Percentiles rank a stretch among this genome's conserved stretches.
Conservation (phyloP, 2,329 filamentous ascomycete genomes). For the Alternaria brassicae region DNA sequence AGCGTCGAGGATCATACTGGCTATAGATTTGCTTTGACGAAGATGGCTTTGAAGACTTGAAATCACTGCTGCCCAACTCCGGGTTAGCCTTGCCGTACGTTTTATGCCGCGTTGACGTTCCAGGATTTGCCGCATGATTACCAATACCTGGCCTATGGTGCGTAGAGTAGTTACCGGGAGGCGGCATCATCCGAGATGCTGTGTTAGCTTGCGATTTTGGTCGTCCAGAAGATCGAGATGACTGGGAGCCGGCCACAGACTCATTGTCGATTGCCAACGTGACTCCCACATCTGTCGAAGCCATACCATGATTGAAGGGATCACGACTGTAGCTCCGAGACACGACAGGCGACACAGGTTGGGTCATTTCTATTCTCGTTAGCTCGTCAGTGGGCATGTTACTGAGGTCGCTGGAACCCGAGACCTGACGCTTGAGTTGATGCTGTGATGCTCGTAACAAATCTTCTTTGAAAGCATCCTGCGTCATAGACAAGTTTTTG, state of each 20-base stretch:
- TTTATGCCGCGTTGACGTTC: not conserved
- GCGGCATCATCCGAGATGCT: conserved; percentile 38
- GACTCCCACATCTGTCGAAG: not conserved
- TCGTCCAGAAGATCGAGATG: conserved; percentile 23
- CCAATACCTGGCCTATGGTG: not conserved
- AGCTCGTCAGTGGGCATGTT: conserved; percentile 22
- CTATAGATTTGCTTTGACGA: conserved; percentile 5
- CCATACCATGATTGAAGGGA: not conserved
- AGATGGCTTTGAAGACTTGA: not conserved
- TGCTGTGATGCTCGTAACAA: not conserved
- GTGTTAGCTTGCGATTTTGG: conserved; percentile 44
- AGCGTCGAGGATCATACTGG: not conserved
- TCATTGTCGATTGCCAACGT: not conserved
- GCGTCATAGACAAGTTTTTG: not conserved
- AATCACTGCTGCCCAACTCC: not conserved
- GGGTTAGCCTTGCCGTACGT: not conserved
- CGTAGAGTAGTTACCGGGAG: not conserved
- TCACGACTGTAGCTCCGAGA: not conserved
- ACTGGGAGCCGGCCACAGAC: conserved; percentile 7
- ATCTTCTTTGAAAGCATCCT: not conserved
- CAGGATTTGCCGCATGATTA: not conserved
- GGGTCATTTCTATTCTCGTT: conserved; percentile 4
- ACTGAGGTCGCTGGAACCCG: conserved; percentile 14
- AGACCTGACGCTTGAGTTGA: not conserved
- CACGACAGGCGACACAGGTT: not conserved